These are phyloP conservation scores for Colletotrichum sp. DNA, from an alignment of 2,329 filamentous ascomycete genomes.

Conservation along the genomic window DNA sequence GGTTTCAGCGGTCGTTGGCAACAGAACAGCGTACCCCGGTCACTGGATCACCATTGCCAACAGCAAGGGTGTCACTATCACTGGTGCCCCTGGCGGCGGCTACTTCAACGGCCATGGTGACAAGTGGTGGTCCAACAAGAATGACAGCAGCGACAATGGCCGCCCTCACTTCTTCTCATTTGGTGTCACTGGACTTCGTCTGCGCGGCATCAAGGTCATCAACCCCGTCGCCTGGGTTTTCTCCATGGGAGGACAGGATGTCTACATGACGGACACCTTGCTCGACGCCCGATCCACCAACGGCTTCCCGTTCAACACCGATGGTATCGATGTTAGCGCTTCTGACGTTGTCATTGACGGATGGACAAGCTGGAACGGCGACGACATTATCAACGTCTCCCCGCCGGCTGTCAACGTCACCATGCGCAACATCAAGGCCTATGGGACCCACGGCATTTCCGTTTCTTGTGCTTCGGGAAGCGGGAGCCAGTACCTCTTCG, in stretches of 20 bases:
- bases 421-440: conserved; percentile 3
- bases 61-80: conserved; percentile 9
- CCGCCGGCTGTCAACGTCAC: conserved; percentile 3
- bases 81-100: background rate
- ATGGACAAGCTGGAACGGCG: conserved; percentile 2
- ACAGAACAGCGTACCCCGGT: background rate
- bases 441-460: background rate
- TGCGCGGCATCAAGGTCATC: background rate
- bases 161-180: conserved; percentile 11
- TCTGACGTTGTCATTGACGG: conserved; percentile 1
- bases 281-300: background rate
- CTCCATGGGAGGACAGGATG: background rate
- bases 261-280: conserved; percentile 12
- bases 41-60: conserved; percentile 11
- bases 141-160: background rate
- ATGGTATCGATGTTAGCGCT: background rate
- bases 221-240: conserved; percentile 10
- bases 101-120: conserved; percentile 4
- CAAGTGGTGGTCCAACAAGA: conserved; percentile 2
- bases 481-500: background rate
- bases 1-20: background rate
- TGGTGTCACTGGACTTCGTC: background rate
- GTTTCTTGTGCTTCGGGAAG: background rate
- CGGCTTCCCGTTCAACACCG: conserved; percentile 6
- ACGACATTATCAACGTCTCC: conserved; percentile 7